Base-by-base conservation (phyloP, 108 stramenopile species). In the Conticribra weissflogii region DNA sequence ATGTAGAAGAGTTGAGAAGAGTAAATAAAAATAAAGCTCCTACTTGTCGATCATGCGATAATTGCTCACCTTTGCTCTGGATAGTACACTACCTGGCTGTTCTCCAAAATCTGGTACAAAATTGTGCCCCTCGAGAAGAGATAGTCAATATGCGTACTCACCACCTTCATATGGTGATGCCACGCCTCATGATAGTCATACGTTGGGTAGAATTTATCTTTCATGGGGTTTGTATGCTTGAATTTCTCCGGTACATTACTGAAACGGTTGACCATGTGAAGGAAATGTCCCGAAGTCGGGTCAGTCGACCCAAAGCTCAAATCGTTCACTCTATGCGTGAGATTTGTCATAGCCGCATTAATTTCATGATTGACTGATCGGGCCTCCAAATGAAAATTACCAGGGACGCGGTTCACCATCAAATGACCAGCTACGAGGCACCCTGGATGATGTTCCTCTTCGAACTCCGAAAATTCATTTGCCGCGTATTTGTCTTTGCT, bases 161-260 rank as follows among this genome's bases (percentile, higher is more conserved):
- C 91, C 22, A 98, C 92, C 79, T 98, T 98, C 70, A 97, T 83
- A 86, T 97, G 96, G 76, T 98, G 98, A 80, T 98, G 97, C 66
- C 85, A 90, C 44, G 96, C 97, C 61, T 88, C 79, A 82, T 98
- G 98, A 56, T 80, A 87, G 23, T 85, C 71, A 47, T 74, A 69
- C 9, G 88, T 92, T 25, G 76, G 50, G 66, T 82, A 98, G 50
- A 54, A 45, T 34, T 60, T 52, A 17, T 84, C 89, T 68, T 97
- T 92, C 75, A 98, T 84, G 24, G 93, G 87, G 64, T 76, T 73
- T 51, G 88, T 89, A 44, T 86, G 84, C 53, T 79, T 80, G 72
- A 88, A 90, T 32, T 89, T 83, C 16, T 87, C 86, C 5, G 91
- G 89, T 8, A 90, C 83, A 45, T 75, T 81, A 78, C 63, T 85